A percentile compares a stretch with the other conserved stretches of the same genome.
phyloP scores from a whole-genome alignment of 805 yeast species.

The Yarrowia bubula region DNA sequence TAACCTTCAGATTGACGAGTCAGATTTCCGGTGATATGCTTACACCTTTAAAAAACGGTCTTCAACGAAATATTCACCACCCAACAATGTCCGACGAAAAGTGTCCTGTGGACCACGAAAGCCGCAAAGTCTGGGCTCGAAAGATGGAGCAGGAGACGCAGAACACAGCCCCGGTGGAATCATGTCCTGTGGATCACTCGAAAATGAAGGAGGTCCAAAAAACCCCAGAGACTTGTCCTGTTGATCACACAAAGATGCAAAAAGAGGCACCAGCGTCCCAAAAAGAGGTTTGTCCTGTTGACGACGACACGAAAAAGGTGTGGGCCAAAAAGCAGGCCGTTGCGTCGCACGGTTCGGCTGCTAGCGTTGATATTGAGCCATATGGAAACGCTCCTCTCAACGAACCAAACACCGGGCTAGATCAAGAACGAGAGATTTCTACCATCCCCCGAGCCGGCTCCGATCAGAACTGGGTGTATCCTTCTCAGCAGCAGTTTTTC shows the following conservation, averaged over 20 bases:
- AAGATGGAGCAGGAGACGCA: constrained; percentile 1
- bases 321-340: constrained; percentile 49
- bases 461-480: constrained; percentile 82
- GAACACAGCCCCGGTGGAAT: constrained; percentile 4
- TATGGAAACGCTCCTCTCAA: background rate
- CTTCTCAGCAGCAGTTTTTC: constrained; percentile 90
- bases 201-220: background rate
- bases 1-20: background rate
- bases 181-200: constrained; percentile 29
- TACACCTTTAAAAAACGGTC: too few relatives aligned
- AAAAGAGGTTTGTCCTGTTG: constrained; percentile 60
- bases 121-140: constrained; percentile 35
- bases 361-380: background rate
- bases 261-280: constrained; percentile 24
- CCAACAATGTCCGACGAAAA: constrained; percentile 1
- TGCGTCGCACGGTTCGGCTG: constrained; percentile 12
- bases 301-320: constrained; percentile 54
- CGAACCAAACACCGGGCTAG: constrained; percentile 42
- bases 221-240: too few relatives aligned
- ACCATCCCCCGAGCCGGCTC: constrained; percentile 77
- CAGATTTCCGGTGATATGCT: background rate
- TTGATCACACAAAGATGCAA: background rate
- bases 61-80: background rate
- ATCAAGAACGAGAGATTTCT: constrained; percentile 72
- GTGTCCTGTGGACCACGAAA: constrained; percentile 56